Percentiles rank a stretch among this genome's conserved stretches.
phyloP scores from a whole-genome alignment of 129 eudicot genomes.

The Flaveria robusta region DNA sequence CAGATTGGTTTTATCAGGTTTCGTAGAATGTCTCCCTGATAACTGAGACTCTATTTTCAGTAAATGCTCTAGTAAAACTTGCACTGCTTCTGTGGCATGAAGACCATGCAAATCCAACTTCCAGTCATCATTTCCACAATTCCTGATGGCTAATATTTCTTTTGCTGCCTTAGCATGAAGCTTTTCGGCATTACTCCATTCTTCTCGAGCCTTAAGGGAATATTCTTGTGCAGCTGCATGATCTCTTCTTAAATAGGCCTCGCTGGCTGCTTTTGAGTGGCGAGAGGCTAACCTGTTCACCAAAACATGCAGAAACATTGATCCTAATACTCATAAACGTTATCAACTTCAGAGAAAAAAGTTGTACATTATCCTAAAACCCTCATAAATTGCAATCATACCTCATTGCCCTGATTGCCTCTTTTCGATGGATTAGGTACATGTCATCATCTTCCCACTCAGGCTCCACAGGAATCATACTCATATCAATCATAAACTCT shows the following conservation, averaged over 20 bases:
- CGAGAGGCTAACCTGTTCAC: constrained; percentile 77
- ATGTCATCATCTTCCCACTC: constrained; percentile 97
- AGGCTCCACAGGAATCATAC: constrained; percentile 66
- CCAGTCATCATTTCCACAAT: constrained; percentile 70
- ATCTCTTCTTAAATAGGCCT: constrained; percentile 79
- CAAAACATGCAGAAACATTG: constrained; percentile 10
- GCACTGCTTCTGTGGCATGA: constrained; percentile 85
- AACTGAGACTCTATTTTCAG: constrained; percentile 51
- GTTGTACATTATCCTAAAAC: not conserved
- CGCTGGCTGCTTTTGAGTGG: constrained; percentile 75
- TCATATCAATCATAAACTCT: constrained; percentile 39
- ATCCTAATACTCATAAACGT: constrained; percentile 3
- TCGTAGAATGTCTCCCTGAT: constrained; percentile 17
- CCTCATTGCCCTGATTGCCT: constrained; percentile 79
- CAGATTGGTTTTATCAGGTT: constrained; percentile 17
- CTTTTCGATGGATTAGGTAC: constrained; percentile 68
- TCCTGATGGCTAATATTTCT: constrained; percentile 61
- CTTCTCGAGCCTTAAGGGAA: constrained; percentile 69
- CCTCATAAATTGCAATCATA: constrained; percentile 22
- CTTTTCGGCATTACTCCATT: constrained; percentile 70
- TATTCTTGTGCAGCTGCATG: constrained; percentile 66
- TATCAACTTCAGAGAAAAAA: not conserved
- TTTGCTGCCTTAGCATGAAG: constrained; percentile 80
- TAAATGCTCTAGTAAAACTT: constrained; percentile 68
- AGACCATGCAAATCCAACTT: constrained; percentile 93